phyloP scores from a whole-genome alignment of 2,329 filamentous ascomycete species.

The Neopestalotiopsis sp. region DNA sequence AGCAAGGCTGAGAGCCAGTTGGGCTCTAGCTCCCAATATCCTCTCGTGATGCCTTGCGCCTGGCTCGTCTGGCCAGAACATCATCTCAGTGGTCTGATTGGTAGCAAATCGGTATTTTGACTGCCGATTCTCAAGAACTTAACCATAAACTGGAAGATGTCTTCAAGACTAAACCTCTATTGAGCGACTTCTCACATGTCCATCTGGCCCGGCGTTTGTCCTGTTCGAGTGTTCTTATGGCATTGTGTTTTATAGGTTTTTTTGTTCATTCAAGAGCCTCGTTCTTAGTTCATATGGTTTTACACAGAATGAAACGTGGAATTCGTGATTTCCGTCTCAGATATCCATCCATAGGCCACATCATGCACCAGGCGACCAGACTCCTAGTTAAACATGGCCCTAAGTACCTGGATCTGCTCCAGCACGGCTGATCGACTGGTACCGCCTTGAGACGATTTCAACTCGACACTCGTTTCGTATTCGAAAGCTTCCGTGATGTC shows the following conservation, averaged over 20 bases:
- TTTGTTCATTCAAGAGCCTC: conserved; percentile 5
- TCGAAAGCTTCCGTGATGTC: conserved; percentile 71
- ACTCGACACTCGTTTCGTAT: conserved; percentile 75
- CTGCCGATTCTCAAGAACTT: not conserved
- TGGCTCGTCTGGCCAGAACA: not conserved
- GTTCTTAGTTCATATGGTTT: conserved; percentile 26
- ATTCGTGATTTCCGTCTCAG: conserved; percentile 30
- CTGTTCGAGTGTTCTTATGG: conserved; percentile 14
- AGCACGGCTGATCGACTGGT: conserved; percentile 70
- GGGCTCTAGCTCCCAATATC: no score
- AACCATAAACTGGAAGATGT: not conserved
- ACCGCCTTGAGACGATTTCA: conserved; percentile 55
- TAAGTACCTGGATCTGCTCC: conserved; percentile 56
- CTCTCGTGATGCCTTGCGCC: no score
- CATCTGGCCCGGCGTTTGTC: conserved; percentile 9
- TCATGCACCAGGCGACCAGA: conserved; percentile 26
- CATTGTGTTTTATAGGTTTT: conserved; percentile 8
- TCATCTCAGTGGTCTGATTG: not conserved
- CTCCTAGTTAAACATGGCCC: conserved; percentile 37
- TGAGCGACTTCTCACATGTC: not conserved
- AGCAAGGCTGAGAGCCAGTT: no score
- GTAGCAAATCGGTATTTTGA: not conserved
- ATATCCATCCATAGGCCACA: conserved; percentile 29
- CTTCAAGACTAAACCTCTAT: not conserved
- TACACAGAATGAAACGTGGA: conserved; percentile 18